phyloP scores from a whole-genome alignment of 208 protist species.

The Leishmania turanica region DNA sequence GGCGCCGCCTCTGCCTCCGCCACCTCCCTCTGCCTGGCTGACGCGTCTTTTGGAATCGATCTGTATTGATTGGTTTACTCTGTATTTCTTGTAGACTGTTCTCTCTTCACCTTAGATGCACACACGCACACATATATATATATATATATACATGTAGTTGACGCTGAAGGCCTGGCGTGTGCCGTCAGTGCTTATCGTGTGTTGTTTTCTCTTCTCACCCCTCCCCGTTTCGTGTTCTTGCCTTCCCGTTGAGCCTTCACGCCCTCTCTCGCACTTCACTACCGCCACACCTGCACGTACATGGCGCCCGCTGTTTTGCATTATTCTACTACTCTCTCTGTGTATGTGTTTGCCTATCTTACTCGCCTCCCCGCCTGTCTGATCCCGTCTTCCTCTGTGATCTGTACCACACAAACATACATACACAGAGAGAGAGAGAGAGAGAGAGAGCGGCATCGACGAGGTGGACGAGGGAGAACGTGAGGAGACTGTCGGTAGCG shows the following conservation, averaged over 20 bases:
- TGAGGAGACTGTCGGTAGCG: background rate
- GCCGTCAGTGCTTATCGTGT: background rate
- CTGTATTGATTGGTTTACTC: background rate
- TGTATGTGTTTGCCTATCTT: too few species aligned
- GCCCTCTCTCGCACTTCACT: background rate
- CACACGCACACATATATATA: background rate
- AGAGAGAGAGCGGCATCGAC: background rate
- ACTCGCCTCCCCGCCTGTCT: background rate
- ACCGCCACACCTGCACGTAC: background rate
- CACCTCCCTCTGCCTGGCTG: too few species aligned
- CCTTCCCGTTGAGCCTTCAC: background rate
- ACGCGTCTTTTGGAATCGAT: background rate
- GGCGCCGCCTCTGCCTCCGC: background rate
- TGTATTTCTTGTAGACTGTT: background rate
- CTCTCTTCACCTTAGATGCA: slow-evolving; percentile 6
- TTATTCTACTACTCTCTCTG: too few species aligned
- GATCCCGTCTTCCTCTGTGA: background rate
- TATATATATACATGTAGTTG: too few species aligned
- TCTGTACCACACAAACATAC: background rate
- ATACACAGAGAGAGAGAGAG: background rate
- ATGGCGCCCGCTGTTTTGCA: background rate
- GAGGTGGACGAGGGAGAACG: background rate
- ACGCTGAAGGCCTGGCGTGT: background rate
- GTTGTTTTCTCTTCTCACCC: background rate
- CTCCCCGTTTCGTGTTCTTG: background rate